Conservation (phyloP, 352 stramenopile genomes). For the Phytophthora fragariae region DNA sequence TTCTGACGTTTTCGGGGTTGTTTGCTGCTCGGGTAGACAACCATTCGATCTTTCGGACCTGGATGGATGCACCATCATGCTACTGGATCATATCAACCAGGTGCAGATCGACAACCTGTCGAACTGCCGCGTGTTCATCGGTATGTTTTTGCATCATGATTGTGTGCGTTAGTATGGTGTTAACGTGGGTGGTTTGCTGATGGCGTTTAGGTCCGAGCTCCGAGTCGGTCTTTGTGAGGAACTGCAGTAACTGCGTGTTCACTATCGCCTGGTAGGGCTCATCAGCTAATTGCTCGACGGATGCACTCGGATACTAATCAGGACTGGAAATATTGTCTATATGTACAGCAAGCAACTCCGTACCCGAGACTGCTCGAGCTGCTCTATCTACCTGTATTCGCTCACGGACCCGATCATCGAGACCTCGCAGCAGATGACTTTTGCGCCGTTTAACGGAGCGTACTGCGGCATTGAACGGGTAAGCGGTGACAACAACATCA, state of each 20-base stretch:
- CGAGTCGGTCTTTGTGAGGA: constrained; percentile 91
- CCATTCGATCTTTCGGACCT: constrained; percentile 91
- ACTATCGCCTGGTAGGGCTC: constrained; percentile 81
- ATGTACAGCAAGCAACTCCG: constrained; percentile 87
- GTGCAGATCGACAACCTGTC: constrained; percentile 92
- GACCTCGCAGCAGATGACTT: constrained; percentile 84
- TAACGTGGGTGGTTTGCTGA: background rate
- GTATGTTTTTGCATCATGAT: constrained; percentile 6
- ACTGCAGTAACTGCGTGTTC: constrained; percentile 92
- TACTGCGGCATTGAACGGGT: constrained; percentile 78
- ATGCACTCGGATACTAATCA: background rate
- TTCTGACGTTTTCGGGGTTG: background rate
- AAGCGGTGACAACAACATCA: background rate
- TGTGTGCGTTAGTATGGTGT: background rate
- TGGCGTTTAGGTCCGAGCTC: constrained; percentile 62
- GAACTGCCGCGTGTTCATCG: constrained; percentile 91
- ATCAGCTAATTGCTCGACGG: background rate
- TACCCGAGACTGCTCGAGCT: constrained; percentile 84
- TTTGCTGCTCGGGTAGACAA: constrained; percentile 50
- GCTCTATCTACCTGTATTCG: constrained; percentile 89
- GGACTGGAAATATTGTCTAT: background rate
- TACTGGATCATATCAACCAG: constrained; percentile 91
- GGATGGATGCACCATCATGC: constrained; percentile 77
- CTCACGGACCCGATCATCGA: constrained; percentile 94
- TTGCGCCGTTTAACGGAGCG: constrained; percentile 91